These are phyloP conservation scores for Moelleriella libera DNA, from an alignment of 2,329 filamentous ascomycete genomes.

Conservation along the genomic window DNA sequence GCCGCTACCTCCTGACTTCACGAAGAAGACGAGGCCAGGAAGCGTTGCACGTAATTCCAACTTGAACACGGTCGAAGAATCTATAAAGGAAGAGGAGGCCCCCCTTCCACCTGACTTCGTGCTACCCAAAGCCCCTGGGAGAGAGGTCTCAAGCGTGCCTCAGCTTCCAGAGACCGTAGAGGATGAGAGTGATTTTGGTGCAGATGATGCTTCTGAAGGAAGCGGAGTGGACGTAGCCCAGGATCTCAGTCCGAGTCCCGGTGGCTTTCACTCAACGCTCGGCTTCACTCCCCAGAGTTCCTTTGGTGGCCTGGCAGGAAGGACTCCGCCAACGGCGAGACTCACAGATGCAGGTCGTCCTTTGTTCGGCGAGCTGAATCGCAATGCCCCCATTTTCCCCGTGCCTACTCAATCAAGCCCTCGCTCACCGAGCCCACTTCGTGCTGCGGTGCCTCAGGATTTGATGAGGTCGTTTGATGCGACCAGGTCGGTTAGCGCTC, in stretches of 20 bases:
- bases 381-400: slow-evolving; percentile 37
- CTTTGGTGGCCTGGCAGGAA: slow-evolving; percentile 34
- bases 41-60: slow-evolving; percentile 24
- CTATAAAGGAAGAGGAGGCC: slow-evolving; percentile 19
- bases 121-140: slow-evolving; percentile 15
- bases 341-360: slow-evolving; percentile 18
- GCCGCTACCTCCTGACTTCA: slow-evolving; percentile 18
- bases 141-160: slow-evolving; percentile 17
- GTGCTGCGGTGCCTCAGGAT: slow-evolving; percentile 39
- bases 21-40: slow-evolving; percentile 2
- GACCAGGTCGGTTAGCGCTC: slow-evolving; percentile 44
- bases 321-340: slow-evolving; percentile 13
- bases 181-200: slow-evolving; percentile 23
- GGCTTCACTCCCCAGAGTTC: slow-evolving; percentile 44
- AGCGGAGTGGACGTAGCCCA: slow-evolving; percentile 53
- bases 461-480: slow-evolving; percentile 30
- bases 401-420: slow-evolving; percentile 43
- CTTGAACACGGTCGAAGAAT: slow-evolving; percentile 13
- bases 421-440: slow-evolving; percentile 59
- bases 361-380: slow-evolving; percentile 40
- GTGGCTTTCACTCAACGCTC: slow-evolving; percentile 28
- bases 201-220: slow-evolving; percentile 37
- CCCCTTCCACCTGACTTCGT: slow-evolving; percentile 25
- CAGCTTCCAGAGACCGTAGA: slow-evolving; percentile 26
- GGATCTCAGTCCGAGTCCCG: slow-evolving; percentile 40